A percentile compares a stretch with the other conserved stretches of the same genome.
Conservation (phyloP, 1,284 basidiomycete genomes). For the Ceratobasidium sp. region DNA sequence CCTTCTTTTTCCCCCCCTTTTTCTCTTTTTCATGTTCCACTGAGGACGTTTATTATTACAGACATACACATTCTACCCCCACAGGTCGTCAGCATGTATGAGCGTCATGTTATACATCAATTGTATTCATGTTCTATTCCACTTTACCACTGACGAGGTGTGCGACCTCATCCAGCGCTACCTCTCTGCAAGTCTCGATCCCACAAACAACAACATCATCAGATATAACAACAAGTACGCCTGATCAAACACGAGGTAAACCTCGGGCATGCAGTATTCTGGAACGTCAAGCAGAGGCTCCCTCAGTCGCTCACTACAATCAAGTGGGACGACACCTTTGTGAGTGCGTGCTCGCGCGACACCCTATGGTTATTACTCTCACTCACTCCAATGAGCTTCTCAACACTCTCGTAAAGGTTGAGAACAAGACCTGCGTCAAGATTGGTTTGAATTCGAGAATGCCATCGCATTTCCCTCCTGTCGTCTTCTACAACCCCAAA, state of each 20-base stretch:
- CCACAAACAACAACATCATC: conserved; percentile 98
- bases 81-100: no score
- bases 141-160: conserved; percentile 98
- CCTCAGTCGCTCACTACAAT: conserved; percentile 97
- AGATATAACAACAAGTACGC: conserved; percentile 99
- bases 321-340: conserved; percentile 98
- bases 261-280: conserved; percentile 96
- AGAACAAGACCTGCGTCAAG: conserved; percentile 99
- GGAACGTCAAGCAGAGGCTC: conserved; percentile 98
- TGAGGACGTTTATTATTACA: no score
- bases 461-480: conserved; percentile 98
- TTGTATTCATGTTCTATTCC: conserved; percentile 93
- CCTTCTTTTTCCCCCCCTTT: no score
- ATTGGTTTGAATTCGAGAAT: conserved; percentile 99
- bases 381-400: conserved; percentile 97
- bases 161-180: conserved; percentile 98
- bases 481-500: conserved; percentile 97
- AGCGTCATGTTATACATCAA: no score
- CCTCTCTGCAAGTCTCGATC: conserved; percentile 95
- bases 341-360: conserved; percentile 96
- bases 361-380: conserved; percentile 98
- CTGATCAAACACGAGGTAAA: conserved; percentile 99
- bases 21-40: no score
- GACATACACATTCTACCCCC: no score
- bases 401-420: conserved; percentile 93